Evolutionary conservation across 768 basidiomycete species (phyloP), one percentile per base, ranked within the genome.

Genomic region (Ramaria sp.): DNA sequence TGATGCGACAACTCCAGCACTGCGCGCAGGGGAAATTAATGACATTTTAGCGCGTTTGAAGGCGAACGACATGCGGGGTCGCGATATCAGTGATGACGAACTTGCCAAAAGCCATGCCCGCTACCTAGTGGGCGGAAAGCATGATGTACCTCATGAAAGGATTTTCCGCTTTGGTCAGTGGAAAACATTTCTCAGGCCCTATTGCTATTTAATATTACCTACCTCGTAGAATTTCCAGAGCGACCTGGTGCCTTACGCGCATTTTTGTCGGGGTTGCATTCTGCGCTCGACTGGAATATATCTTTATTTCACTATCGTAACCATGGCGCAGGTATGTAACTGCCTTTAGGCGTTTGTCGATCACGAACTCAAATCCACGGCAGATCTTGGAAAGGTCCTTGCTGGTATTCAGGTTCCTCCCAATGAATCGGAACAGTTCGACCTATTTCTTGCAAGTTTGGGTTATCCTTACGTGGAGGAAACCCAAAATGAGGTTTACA

Each of bases 281-380:
- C 78, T 18, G 83, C 53, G 10, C n/a, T 45, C 10, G 36, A 82
- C 24, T 97, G 94, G 93, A 97, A 94, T 67, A 90, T 99, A 48
- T 87, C 92, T 1, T 66, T 99, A 59, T 99, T 98, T 72, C 96
- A 99, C 66, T 99, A 99, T 68, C 79, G 96, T 53, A 97, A 98
- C 66, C 95, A 98, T 57, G 96, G 96, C 28, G 91, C 87, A 64
- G 94, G 94, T 90, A 60, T 56, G 84, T n/a, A 73, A 13, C 8
- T 42, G 1, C 12, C 56, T 15, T 52, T 50, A 28, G 48, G 20
- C 38, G 50, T 42, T 16, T 30, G 30, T 36, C 55, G 42, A 42
- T 55, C 34, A 12, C 8, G 28, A 1, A 2, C 9, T 47, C 32
- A 18, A 25, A 20, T 20, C 13, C 48, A 27, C 22, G 38, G 16